phyloP scores from a whole-genome alignment of 2,329 filamentous ascomycete species.

The Arthrobotrys musiformis region DNA sequence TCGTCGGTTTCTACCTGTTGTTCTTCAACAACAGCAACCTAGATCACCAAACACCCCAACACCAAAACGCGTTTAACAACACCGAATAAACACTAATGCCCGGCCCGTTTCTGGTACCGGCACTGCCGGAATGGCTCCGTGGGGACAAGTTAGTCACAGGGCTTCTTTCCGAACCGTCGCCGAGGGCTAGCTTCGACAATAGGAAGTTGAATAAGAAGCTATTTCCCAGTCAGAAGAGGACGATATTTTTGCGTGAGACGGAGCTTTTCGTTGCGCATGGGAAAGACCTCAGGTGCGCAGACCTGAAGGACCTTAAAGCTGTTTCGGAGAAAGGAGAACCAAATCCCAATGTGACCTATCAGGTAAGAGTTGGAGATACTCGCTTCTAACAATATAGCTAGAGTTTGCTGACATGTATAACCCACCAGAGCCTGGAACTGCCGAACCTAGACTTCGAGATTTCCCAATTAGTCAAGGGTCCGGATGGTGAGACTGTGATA shows the following conservation, averaged over 20 bases:
- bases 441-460: slow-evolving; percentile 59
- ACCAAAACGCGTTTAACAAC: slow-evolving; percentile 38
- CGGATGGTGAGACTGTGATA: slow-evolving; percentile 58
- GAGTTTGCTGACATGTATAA: neutral
- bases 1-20: neutral
- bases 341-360: slow-evolving; percentile 9
- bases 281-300: slow-evolving; percentile 90
- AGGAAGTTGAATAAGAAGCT: slow-evolving; percentile 44
- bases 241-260: slow-evolving; percentile 81
- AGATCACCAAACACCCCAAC: neutral
- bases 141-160: slow-evolving; percentile 20
- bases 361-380: slow-evolving; percentile 17
- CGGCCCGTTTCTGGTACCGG: slow-evolving; percentile 32
- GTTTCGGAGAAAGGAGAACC: slow-evolving; percentile 44
- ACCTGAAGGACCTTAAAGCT: slow-evolving; percentile 80
- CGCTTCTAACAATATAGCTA: neutral
- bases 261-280: slow-evolving; percentile 90
- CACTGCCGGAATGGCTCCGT: slow-evolving; percentile 48
- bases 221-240: slow-evolving; percentile 69
- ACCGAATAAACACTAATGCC: slow-evolving; percentile 27
- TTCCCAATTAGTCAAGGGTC: slow-evolving; percentile 57
- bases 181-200: slow-evolving; percentile 28
- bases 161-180: slow-evolving; percentile 19
- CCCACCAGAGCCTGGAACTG: slow-evolving; percentile 57
- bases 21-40: neutral